Evolutionary conservation across 2,329 filamentous ascomycete genomes (phyloP), one percentile per base, ranked within the genome.

Genomic region (Verticillium albo-atrum): DNA sequence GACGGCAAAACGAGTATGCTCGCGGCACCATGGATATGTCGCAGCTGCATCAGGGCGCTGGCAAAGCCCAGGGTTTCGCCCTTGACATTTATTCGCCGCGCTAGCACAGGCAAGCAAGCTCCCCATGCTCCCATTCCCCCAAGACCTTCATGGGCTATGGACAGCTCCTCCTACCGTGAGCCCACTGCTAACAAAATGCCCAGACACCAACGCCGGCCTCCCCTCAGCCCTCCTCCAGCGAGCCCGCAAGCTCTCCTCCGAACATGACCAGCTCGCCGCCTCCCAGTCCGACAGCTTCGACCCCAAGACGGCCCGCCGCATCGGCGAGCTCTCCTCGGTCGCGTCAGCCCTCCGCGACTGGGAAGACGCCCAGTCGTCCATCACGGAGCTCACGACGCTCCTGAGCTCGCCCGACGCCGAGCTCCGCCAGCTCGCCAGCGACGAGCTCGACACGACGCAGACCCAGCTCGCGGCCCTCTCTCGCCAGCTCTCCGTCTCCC

Each of bases 391-490:
- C 15, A 71, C 73, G 5, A 68, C 71, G 30, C 77, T 88, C 64
- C 71, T 84, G 14, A 66, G 75, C 10, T 79, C 79, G 51, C 78
- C 79, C 27, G 85, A 89, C 63, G 73, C 75, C 55, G 95, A 98
- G 74, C 83, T 99, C 57, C 85, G 88, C 12, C 80, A 87, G 9
- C 82, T 99, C 57, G 87, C 96, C 12, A 77, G 82, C n/a, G 92
- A 96, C 64, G 95, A 99, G 71, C 81, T 98, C 9, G 77, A 79
- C n/a, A 73, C 82, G 3, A 92, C 91, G 12, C 78, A 82, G 17
- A 75, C 80, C 6, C 79, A 83, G 60, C 82, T 97, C 26, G 79
- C 82, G 3, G 70, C 75, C 0, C 82, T 96, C 27, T 86, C 87
- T 0, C 81, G 81, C 37, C 84, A 83, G 35, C 82, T 99, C 51